These are phyloP conservation scores for Veloboletus limbatus DNA, from an alignment of 1,284 basidiomycete genomes.

Conservation along the genomic window DNA sequence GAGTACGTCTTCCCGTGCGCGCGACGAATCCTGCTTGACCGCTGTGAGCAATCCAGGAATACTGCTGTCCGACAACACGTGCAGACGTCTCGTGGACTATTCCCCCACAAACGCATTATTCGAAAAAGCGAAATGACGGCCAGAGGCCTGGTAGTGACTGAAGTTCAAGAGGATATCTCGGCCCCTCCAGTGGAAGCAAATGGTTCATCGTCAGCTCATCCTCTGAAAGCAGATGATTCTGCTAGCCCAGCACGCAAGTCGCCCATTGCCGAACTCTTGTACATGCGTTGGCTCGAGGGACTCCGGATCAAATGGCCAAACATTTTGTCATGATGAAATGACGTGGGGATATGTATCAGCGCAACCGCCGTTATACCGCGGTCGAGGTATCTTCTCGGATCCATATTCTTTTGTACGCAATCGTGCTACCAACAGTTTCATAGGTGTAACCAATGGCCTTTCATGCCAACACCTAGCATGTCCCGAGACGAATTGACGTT, in stretches of 20 bases:
- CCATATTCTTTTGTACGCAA: slow-evolving; percentile 1
- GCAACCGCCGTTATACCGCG: background rate
- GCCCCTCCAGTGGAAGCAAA: slow-evolving; percentile 42
- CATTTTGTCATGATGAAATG: slow-evolving; percentile 44
- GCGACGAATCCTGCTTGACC: background rate
- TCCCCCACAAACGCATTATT: slow-evolving; percentile 75
- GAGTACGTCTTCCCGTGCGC: slow-evolving; percentile 54
- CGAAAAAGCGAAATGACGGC: slow-evolving; percentile 81
- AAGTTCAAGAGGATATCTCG: slow-evolving; percentile 67
- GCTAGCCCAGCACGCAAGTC: slow-evolving; percentile 52
- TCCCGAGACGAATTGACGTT: slow-evolving; percentile 1
- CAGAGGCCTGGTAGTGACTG: slow-evolving; percentile 74
- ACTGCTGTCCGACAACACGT: slow-evolving; percentile 71
- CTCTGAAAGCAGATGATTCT: slow-evolving; percentile 37
- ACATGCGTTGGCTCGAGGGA: slow-evolving; percentile 94
- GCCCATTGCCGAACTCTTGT: slow-evolving; percentile 90
- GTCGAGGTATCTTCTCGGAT: background rate
- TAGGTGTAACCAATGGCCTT: background rate
- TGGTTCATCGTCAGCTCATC: slow-evolving; percentile 28
- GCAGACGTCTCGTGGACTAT: slow-evolving; percentile 67
- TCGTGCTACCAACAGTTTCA: background rate
- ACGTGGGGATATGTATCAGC: background rate
- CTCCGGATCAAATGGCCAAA: slow-evolving; percentile 86
- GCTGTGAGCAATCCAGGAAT: slow-evolving; percentile 49
- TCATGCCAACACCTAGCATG: background rate